phyloP scores from a whole-genome alignment of 768 basidiomycete species.

The Crepidotus variabilis region DNA sequence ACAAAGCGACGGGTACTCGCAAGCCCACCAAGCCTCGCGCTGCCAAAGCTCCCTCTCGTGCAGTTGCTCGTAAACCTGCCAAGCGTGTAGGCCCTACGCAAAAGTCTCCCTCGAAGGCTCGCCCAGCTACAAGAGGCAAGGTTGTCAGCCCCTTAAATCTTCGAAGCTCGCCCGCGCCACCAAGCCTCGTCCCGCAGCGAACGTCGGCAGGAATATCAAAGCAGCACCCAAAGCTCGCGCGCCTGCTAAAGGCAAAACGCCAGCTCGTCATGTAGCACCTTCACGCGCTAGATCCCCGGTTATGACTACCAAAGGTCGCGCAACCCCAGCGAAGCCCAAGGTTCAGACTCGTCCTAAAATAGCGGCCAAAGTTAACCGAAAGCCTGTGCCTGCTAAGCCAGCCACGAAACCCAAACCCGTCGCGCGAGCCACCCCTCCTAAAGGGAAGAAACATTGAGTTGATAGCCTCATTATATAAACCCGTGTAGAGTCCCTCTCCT shows the following conservation, averaged over 20 bases:
- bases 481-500: too few species aligned
- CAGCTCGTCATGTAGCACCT: not conserved
- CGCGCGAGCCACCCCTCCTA: not conserved
- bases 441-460: not conserved
- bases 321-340: not conserved
- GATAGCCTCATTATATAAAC: too few species aligned
- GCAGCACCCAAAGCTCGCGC: not conserved
- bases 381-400: not conserved
- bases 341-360: not conserved
- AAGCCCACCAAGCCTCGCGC: not conserved
- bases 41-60: too few species aligned
- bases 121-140: not conserved
- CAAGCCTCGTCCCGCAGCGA: not conserved
- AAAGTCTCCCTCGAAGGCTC: not conserved
- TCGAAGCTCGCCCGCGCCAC: not conserved
- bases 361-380: not conserved
- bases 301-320: not conserved
- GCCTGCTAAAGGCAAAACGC: not conserved
- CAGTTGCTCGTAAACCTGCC: not conserved
- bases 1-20: too few species aligned
- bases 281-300: not conserved
- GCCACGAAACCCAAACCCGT: not conserved
- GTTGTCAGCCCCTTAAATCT: not conserved
- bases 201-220: not conserved
- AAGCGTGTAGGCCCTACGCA: not conserved